Percentiles rank a stretch among this genome's conserved stretches.
Evolutionary conservation across 306 rosid species (phyloP).

Genomic region (Begonia peltatifolia): DNA sequence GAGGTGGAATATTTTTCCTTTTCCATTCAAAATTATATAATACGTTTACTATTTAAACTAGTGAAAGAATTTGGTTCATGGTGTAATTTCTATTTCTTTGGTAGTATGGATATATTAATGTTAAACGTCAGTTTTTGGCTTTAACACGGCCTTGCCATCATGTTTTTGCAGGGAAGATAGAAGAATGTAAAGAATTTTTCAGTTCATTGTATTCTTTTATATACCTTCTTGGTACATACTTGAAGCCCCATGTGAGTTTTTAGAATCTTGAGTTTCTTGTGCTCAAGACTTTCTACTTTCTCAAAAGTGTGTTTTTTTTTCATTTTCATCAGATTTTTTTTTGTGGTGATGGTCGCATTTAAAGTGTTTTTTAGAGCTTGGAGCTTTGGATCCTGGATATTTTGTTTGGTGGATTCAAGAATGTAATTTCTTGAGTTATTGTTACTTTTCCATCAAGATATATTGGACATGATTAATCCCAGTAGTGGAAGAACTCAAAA

Average conservation of each 20-base stretch:
- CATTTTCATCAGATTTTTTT: too few species aligned
- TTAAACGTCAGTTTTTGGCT: too few species aligned
- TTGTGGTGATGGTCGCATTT: too few species aligned
- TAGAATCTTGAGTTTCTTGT: slow-evolving; percentile 2
- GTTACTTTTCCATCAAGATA: too few species aligned
- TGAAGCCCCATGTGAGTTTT: slow-evolving; percentile 81
- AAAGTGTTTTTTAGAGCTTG: too few species aligned
- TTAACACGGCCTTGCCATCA: neutral
- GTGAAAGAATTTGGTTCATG: neutral
- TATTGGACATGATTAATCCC: too few species aligned
- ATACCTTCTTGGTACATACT: slow-evolving; percentile 67
- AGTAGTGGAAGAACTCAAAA: too few species aligned
- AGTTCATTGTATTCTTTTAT: slow-evolving; percentile 45
- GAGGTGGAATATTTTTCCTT: slow-evolving; percentile 21
- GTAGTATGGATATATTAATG: neutral
- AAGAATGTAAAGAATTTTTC: slow-evolving; percentile 56
- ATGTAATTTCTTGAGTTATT: too few species aligned
- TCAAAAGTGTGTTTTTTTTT: neutral
- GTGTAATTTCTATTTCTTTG: neutral
- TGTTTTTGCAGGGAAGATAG: slow-evolving; percentile 48
- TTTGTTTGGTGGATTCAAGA: too few species aligned
- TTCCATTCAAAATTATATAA: neutral
- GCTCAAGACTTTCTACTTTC: slow-evolving; percentile 5
- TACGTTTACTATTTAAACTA: neutral
- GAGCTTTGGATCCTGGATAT: too few species aligned